A percentile compares a stretch with the other conserved stretches of the same genome.
Evolutionary conservation across 1,284 basidiomycete genomes (phyloP).

Genomic region (Sporisorium exsertum): DNA sequence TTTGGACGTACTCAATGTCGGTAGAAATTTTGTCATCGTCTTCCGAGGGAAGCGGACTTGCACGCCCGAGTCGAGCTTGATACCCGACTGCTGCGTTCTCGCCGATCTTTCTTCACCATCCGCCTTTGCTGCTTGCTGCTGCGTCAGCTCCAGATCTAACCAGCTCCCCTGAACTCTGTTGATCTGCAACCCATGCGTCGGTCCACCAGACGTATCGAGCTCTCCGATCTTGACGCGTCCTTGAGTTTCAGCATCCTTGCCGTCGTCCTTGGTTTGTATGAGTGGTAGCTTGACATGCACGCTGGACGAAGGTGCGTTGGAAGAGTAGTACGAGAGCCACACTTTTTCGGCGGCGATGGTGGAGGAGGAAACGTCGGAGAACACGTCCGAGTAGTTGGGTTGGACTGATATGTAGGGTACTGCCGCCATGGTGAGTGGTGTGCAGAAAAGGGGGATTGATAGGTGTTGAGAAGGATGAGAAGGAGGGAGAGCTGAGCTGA

Average conservation of each 20-base stretch:
- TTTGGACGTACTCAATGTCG: constrained; percentile 29
- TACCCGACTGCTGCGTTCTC: constrained; percentile 24
- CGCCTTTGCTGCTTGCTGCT: neutral
- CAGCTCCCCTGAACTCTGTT: constrained; percentile 26
- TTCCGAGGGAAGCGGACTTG: constrained; percentile 25
- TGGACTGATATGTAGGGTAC: constrained; percentile 74
- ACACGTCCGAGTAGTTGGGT: constrained; percentile 74
- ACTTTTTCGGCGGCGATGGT: constrained; percentile 75
- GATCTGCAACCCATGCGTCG: constrained; percentile 20
- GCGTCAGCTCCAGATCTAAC: constrained; percentile 38
- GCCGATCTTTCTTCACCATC: constrained; percentile 18
- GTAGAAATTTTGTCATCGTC: constrained; percentile 22
- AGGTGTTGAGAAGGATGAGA: neutral
- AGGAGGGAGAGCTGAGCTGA: constrained; percentile 4
- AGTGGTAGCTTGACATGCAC: constrained; percentile 50
- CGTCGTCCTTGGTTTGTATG: constrained; percentile 48
- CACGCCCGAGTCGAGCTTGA: constrained; percentile 30
- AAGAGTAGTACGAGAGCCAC: constrained; percentile 79
- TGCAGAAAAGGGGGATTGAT: neutral
- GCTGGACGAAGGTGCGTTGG: constrained; percentile 48
- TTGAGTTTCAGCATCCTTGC: constrained; percentile 37
- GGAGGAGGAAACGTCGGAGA: constrained; percentile 75
- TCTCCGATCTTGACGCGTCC: constrained; percentile 54
- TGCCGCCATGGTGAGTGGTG: constrained; percentile 26
- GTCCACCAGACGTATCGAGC: constrained; percentile 25